A percentile compares a stretch with the other conserved stretches of the same genome.
Evolutionary conservation across 768 basidiomycete genomes (phyloP).

Genomic region (Termitomyces sp.): DNA sequence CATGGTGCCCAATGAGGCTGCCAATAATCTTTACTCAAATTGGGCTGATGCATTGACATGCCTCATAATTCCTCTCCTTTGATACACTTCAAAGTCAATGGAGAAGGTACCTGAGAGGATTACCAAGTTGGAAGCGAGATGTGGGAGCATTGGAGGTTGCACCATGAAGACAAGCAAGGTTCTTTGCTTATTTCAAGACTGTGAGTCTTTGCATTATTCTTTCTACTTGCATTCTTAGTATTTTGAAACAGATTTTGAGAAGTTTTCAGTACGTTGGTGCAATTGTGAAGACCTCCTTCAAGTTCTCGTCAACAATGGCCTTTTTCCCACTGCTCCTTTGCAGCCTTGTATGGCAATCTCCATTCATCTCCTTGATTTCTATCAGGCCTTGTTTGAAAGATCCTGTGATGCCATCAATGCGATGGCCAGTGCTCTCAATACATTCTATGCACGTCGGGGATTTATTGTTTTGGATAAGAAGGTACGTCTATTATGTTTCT

Average conservation of each 20-base stretch:
- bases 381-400: neutral
- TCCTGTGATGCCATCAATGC: neutral
- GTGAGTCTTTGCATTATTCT: neutral
- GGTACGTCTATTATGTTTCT: neutral
- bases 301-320: neutral
- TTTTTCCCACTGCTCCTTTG: neutral
- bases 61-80: neutral
- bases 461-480: neutral
- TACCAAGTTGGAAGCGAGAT: neutral
- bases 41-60: neutral
- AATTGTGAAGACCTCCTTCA: neutral
- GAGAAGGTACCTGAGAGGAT: neutral
- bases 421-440: neutral
- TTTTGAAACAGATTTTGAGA: neutral
- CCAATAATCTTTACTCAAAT: neutral
- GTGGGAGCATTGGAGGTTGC: neutral
- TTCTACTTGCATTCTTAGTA: too few species aligned
- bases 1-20: neutral
- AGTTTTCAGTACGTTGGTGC: neutral
- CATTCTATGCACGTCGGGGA: too few species aligned
- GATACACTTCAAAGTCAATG: neutral
- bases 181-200: neutral
- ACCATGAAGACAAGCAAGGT: neutral
- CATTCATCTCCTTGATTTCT: too few species aligned
- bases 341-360: neutral